Base-by-base conservation (phyloP, 2,329 filamentous ascomycete species). In the Alternaria ethzedia region DNA sequence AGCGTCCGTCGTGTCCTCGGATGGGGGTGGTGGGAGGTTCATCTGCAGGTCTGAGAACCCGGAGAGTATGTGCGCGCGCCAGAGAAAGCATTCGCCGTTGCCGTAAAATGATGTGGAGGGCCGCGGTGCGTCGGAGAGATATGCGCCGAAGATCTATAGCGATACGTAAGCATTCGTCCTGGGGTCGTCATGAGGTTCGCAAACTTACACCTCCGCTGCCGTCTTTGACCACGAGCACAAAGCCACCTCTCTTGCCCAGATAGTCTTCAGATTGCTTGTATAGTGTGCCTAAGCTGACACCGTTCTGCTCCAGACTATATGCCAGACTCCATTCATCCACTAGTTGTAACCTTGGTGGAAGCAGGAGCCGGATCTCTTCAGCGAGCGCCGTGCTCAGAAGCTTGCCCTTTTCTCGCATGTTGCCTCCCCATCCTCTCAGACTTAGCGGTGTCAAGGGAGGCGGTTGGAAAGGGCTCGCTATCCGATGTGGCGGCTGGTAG, bases 11-110 rank as follows among this genome's bases (percentile, higher is more conserved):
- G 89, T 91, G 72, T 91, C 88, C 44, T 86, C 86, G 51, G 85
- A 88, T 4, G 92, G 92, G 0, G 90, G 91, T 0, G 90, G 91
- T 2, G 91, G 91, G 0, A 93, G 84, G 11, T 83, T 83, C 4
- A 84, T 49, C 26, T 57, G 79, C 9, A 87, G 76, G 36, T 82
- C 72, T 15, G 81, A 80, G 9, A 83, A 74, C 0, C 88, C 81
- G 2, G 89, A 84, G 32, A 94, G 83, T 5, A 91, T 81, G 47
- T 89, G 89, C 1, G 92, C 91, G 51, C 91, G 88, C 93, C 93
- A 96, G 67, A 96, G 87, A 80, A 96, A 99, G 81, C 95, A 98
- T 81, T 99, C 96, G 73, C 96, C 96, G 12, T 93, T 97, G 74
- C 96, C 96, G 79, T 92, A 99, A 84, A 97, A 99, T 67, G 94